Percentiles rank a stretch among this genome's conserved stretches.
phyloP scores from a whole-genome alignment of 768 basidiomycete genomes.

The Tricholoma terreum region DNA sequence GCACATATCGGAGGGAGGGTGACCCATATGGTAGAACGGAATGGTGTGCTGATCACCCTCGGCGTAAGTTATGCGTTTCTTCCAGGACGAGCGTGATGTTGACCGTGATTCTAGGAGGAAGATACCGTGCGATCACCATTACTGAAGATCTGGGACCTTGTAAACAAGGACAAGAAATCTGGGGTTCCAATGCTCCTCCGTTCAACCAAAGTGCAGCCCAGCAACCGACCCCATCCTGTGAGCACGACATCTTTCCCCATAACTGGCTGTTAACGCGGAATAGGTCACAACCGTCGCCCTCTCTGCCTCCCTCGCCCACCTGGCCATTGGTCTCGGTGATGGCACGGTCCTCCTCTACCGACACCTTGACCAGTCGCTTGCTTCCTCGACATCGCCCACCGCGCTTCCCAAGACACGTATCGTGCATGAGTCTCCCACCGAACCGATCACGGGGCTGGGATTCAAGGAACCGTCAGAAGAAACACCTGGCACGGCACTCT shows the following conservation, averaged over 20 bases:
- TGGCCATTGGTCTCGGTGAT: slow-evolving; percentile 92
- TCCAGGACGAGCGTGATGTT: slow-evolving; percentile 8
- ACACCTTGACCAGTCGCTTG: slow-evolving; percentile 86
- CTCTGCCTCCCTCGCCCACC: slow-evolving; percentile 72
- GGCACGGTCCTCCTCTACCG: slow-evolving; percentile 91
- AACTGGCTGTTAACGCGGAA: slow-evolving; percentile 4
- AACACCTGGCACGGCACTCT: slow-evolving; percentile 54
- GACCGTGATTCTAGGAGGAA: slow-evolving; percentile 61
- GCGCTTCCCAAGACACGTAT: slow-evolving; percentile 82
- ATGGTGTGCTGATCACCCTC: slow-evolving; percentile 81
- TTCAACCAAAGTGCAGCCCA: slow-evolving; percentile 72
- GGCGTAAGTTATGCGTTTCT: slow-evolving; percentile 55
- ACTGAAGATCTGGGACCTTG: slow-evolving; percentile 88
- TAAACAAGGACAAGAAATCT: slow-evolving; percentile 63
- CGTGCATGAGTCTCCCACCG: slow-evolving; percentile 78
- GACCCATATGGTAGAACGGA: slow-evolving; percentile 82
- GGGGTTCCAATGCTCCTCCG: slow-evolving; percentile 63
- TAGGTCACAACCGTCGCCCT: slow-evolving; percentile 80
- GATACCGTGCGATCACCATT: slow-evolving; percentile 60
- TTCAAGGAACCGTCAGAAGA: slow-evolving; percentile 65
- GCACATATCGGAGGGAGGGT: slow-evolving; percentile 79
- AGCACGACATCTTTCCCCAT: slow-evolving; percentile 10
- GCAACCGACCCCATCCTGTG: slow-evolving; percentile 78
- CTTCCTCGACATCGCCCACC: slow-evolving; percentile 65
- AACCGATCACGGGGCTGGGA: slow-evolving; percentile 91